These are phyloP conservation scores for Magnaporthales sp. DNA, from an alignment of 2,329 filamentous ascomycete species.

Conservation along the genomic window DNA sequence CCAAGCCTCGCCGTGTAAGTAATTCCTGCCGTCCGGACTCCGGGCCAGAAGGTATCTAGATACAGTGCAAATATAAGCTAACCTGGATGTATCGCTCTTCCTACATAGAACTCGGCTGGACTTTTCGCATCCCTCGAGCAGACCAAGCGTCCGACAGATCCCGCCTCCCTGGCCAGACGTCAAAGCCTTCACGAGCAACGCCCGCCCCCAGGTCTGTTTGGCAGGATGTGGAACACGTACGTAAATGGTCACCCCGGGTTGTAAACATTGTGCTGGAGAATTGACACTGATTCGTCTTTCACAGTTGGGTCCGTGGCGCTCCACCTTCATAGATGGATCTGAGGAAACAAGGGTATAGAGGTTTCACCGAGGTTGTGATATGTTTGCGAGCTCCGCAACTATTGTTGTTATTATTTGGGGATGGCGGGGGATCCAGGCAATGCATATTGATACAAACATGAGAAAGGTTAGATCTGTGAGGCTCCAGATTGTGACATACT, in stretches of 20 bases:
- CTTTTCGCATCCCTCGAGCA: slow-evolving; percentile 44
- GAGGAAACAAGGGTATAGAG: not conserved
- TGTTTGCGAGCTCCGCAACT: no score
- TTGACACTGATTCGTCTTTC: not conserved
- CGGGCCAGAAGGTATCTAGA: no score
- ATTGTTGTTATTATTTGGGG: no score
- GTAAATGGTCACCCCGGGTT: slow-evolving; percentile 12
- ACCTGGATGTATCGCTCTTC: not conserved
- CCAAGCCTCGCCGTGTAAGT: slow-evolving; percentile 13
- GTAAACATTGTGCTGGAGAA: no score
- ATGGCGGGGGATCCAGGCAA: no score
- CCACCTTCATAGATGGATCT: not conserved
- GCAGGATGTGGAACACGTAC: slow-evolving; percentile 49
- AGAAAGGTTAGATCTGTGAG: no score
- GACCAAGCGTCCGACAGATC: slow-evolving; percentile 38
- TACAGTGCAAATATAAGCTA: slow-evolving; percentile 7
- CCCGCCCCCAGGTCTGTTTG: slow-evolving; percentile 38
- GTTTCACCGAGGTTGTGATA: no score
- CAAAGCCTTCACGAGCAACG: slow-evolving; percentile 47
- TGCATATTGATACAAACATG: no score
- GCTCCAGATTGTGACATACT: no score
- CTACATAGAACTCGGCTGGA: slow-evolving; percentile 16
- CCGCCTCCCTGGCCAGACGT: slow-evolving; percentile 34
- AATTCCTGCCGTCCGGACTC: no score
- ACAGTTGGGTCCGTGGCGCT: slow-evolving; percentile 4